Percentiles rank a stretch among this genome's conserved stretches.
phyloP scores from a whole-genome alignment of 805 yeast species.

The Candida dajiaensis region DNA sequence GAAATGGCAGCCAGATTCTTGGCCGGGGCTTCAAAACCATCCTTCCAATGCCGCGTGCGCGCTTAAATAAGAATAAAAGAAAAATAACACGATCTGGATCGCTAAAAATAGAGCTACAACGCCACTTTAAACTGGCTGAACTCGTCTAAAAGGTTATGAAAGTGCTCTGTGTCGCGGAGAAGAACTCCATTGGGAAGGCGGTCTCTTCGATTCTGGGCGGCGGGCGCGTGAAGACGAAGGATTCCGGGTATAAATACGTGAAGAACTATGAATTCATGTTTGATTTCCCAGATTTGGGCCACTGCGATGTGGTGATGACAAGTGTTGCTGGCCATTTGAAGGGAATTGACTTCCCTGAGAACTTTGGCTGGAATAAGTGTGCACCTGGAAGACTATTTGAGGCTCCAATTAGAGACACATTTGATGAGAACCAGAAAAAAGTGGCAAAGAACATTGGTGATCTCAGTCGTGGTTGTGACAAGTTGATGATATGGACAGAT shows the following conservation, averaged over 20 bases:
- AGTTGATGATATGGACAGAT: constrained; percentile 94
- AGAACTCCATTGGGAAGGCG: constrained; percentile 88
- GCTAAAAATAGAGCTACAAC: background rate
- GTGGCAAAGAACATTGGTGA: constrained; percentile 61
- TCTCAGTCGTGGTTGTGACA: constrained; percentile 56
- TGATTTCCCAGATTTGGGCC: constrained; percentile 55
- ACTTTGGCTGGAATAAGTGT: constrained; percentile 61
- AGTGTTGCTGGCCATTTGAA: constrained; percentile 85
- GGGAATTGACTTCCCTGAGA: constrained; percentile 55
- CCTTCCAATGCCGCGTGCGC: too few relatives aligned
- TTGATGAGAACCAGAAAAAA: constrained; percentile 34
- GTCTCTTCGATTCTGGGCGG: constrained; percentile 75
- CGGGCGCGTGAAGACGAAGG: constrained; percentile 45
- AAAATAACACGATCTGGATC: too few relatives aligned
- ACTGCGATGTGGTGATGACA: constrained; percentile 83
- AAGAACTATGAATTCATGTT: constrained; percentile 75
- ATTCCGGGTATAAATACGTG: constrained; percentile 53
- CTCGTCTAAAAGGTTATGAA: constrained; percentile 37
- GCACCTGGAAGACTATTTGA: constrained; percentile 61
- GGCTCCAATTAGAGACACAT: constrained; percentile 51
- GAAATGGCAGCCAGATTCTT: background rate
- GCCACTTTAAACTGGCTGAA: background rate
- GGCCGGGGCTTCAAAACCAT: too few relatives aligned
- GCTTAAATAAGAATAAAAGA: background rate
- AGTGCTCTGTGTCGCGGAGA: constrained; percentile 93